These are phyloP conservation scores for Starmerella apicola DNA, from an alignment of 805 yeast species.

Conservation along the genomic window DNA sequence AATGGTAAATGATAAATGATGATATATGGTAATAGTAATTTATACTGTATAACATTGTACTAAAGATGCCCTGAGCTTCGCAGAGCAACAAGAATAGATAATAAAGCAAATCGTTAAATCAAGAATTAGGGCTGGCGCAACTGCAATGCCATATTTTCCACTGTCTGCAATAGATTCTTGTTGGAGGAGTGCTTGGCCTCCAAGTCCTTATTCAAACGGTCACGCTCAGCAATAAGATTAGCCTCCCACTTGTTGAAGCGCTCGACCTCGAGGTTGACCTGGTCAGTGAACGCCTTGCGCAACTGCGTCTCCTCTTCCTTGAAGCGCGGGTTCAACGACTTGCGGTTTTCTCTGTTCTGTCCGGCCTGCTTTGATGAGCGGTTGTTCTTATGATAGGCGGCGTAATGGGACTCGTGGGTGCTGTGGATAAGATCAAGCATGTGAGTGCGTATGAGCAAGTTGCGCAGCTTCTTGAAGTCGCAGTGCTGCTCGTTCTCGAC, in stretches of 20 bases:
- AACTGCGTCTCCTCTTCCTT: conserved; percentile 92
- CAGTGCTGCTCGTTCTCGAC: conserved; percentile 67
- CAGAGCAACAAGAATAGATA: no score
- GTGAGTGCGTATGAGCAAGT: conserved; percentile 52
- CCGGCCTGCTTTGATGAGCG: conserved; percentile 39
- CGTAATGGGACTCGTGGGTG: conserved; percentile 62
- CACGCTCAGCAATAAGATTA: conserved; percentile 87
- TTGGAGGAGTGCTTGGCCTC: conserved; percentile 59
- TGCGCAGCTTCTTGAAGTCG: conserved; percentile 57
- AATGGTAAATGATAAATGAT: not conserved
- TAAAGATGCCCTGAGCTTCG: no score
- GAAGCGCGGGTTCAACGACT: conserved; percentile 70
- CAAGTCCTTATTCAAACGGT: conserved; percentile 83
- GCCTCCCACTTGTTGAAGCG: conserved; percentile 98
- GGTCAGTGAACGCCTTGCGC: conserved; percentile 91
- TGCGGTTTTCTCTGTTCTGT: conserved; percentile 27
- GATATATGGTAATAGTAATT: not conserved
- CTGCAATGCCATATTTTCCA: conserved; percentile 19
- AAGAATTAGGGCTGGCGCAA: conserved; percentile 3
- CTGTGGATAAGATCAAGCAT: conserved; percentile 67
- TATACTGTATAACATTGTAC: no score
- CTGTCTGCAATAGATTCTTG: conserved; percentile 28
- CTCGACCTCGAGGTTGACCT: conserved; percentile 91
- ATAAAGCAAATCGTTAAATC: no score
- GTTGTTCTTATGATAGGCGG: conserved; percentile 48